These are phyloP conservation scores for Trametes hirsuta DNA, from an alignment of 1,284 basidiomycete species.

Conservation along the genomic window DNA sequence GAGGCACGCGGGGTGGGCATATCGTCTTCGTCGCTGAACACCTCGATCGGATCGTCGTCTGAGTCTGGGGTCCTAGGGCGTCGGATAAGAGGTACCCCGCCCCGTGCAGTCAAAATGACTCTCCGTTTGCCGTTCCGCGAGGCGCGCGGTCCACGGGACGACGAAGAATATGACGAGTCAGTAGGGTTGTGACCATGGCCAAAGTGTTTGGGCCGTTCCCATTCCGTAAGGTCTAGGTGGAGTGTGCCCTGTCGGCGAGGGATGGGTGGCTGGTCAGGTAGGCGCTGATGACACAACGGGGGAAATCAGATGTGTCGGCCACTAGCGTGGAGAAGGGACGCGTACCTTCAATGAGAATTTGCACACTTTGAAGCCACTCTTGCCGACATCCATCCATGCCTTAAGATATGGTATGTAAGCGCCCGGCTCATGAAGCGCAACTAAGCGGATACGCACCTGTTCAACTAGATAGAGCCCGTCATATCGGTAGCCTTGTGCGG, in stretches of 20 bases:
- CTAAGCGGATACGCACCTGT: constrained; percentile 9
- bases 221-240: constrained; percentile 3
- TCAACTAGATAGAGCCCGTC: constrained; percentile 49
- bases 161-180: not conserved
- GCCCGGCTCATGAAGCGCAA: not conserved
- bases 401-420: not conserved
- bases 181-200: not conserved
- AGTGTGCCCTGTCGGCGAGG: constrained; percentile 15
- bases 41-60: not conserved
- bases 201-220: constrained; percentile 16
- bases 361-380: constrained; percentile 27
- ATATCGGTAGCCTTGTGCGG: constrained; percentile 45
- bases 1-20: not conserved
- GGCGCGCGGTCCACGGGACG: not conserved
- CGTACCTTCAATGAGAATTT: constrained; percentile 21
- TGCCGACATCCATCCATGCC: constrained; percentile 26
- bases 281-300: constrained; percentile 10
- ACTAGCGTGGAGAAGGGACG: not conserved
- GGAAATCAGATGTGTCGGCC: not conserved
- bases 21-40: not conserved
- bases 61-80: not conserved
- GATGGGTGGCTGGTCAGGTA: constrained; percentile 23
- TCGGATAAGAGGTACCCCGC: constrained; percentile 2
- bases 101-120: not conserved
- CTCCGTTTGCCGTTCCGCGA: not conserved